Evolutionary conservation across 2,329 filamentous ascomycete genomes (phyloP), one percentile per base, ranked within the genome.

Genomic region (Graphium sp.): DNA sequence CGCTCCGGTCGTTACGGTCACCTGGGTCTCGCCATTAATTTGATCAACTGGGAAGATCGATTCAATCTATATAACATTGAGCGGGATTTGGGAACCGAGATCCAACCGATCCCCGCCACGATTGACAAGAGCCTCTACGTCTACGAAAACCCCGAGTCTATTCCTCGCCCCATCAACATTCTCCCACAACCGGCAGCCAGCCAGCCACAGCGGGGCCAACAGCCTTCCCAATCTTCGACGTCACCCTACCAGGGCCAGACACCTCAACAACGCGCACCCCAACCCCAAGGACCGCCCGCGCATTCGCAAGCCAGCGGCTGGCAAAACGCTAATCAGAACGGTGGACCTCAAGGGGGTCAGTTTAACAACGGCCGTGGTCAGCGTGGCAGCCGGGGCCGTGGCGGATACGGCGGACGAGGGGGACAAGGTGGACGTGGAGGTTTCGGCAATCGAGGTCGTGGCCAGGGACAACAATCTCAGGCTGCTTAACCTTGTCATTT

Each of bases 1-100:
- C 82, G 89, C 48, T 98, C 89, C 29, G 89, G 89, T 40, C 82
- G 89, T 39, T 98, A 93, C 49, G 89, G 89, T 39, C 89, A 98
- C 56, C 67, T 95, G 46, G 89, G 89, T 67, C 63, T 98, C 40
- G 91, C 91, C 38, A 98, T 98, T 49, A 98, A 98, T 56, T 62
- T 98, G 50, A 98, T 98, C 65, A 95, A 92, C 53, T 98, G 89
- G 89, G 89, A 98, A 33, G 89, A 98, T 51, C 75, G 89, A 17
- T 95, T 93, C 66, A 98, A 95, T 53, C 67, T 98, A 13, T 98
- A 98, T 63, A 91, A 91, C 51, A 98, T 98, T 41, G 89, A 98
- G 54, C 80, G 91, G 42, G 89, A 98, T 46, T 64, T 98, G 22
- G 89, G 89, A 29, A 98, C 89, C 6, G 89, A 98, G 55, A 98